Evolutionary conservation across 495 filamentous ascomycete species (phyloP).

Genomic region (Neurospora pannonica): DNA sequence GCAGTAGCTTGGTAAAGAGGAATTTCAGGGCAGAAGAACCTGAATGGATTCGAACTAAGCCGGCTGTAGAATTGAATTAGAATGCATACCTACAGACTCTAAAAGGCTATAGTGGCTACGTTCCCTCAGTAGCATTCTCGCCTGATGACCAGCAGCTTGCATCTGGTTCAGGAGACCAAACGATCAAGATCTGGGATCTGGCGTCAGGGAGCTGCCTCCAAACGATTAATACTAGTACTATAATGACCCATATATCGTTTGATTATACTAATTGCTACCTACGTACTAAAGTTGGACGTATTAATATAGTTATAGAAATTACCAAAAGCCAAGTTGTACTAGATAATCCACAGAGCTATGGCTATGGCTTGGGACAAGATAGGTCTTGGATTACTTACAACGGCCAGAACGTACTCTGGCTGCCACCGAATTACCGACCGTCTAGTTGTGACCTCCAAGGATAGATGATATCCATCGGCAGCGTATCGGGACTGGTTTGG

Average conservation of each 20-base stretch:
- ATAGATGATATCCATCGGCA: conserved; percentile 5
- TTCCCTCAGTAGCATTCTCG: conserved; percentile 10
- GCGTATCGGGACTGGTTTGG: conserved; percentile 5
- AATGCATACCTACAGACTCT: conserved; percentile 42
- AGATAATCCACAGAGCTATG: too few relatives aligned
- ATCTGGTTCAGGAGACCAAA: conserved; percentile 77
- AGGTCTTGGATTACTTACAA: conserved; percentile 14
- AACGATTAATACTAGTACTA: not conserved
- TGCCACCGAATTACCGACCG: conserved; percentile 5
- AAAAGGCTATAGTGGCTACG: conserved; percentile 59
- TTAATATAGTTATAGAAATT: not conserved
- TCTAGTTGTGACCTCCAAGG: not conserved
- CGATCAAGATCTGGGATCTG: conserved; percentile 21
- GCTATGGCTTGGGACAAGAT: not conserved
- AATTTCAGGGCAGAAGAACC: too few relatives aligned
- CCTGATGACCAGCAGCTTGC: conserved; percentile 54
- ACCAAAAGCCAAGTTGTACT: too few relatives aligned
- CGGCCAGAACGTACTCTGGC: not conserved
- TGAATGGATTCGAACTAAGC: too few relatives aligned
- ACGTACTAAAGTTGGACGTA: not conserved
- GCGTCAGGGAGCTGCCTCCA: conserved; percentile 1
- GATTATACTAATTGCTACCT: not conserved
- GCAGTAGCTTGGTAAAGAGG: too few relatives aligned
- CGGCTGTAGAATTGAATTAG: too few relatives aligned
- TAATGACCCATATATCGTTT: not conserved